Evolutionary conservation across 208 protist genomes (phyloP), one percentile per base, ranked within the genome.

Genomic region (Trypanosoma lewisi): DNA sequence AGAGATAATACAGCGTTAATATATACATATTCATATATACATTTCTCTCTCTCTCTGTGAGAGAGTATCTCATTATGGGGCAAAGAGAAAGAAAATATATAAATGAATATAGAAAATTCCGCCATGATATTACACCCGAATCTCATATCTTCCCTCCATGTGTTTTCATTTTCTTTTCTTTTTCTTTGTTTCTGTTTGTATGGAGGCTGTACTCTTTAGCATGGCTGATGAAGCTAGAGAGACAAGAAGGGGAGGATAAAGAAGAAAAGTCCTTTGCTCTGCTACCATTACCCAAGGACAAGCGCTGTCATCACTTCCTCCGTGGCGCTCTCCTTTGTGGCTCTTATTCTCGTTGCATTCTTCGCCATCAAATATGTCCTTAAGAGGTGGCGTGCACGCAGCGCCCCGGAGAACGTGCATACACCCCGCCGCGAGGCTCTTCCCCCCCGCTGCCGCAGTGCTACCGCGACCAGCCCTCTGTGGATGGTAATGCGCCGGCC

Each of bases 1-100:
- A 21, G 3, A 37, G n/a, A 30, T 66, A 14, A 60, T 25, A 53
- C 27, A 5, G 53, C 23, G 44, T 37, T 44, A 19, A 58, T 58
- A 44, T 42, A 37, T 27, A 48, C 17, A 60, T 54, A 47, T 47
- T 33, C 33, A 52, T 50, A 14, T 64, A 36, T 50, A 65, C n/a
- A n/a, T n/a, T n/a, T n/a, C n/a, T n/a, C n/a, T n/a, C n/a, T n/a
- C n/a, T n/a, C n/a, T n/a, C n/a, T n/a, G n/a, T n/a, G n/a, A n/a
- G 16, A 47, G 11, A 56, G 8, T 33, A 11, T 30, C 23, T n/a
- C 21, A 31, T 23, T 47, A 27, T 66, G n/a, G n/a, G 48, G 45
- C 33, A 69, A 28, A 37, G 12, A 50, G 37, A 45, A 25, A 55
- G 36, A 65, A 45, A 44, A n/a, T n/a, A n/a, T n/a, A n/a, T n/a